These are phyloP conservation scores for Aeminium ludgeri DNA, from an alignment of 495 filamentous ascomycete species.

Conservation along the genomic window DNA sequence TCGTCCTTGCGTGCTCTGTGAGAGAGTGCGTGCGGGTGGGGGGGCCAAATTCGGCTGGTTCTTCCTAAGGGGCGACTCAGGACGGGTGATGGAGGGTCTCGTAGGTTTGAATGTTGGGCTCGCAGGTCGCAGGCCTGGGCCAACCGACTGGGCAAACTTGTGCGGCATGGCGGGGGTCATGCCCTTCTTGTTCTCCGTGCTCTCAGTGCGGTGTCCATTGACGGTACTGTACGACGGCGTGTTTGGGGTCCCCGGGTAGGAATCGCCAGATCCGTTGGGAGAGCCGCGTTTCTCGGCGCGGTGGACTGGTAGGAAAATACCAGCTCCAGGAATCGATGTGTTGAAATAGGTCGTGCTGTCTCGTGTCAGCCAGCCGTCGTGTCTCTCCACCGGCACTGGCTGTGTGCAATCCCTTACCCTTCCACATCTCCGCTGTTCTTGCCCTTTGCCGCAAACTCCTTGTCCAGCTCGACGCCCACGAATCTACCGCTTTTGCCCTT, in stretches of 20 bases:
- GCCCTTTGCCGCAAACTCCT: constrained; percentile 61
- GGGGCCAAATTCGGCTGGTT: constrained; percentile 33
- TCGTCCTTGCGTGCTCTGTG: constrained; percentile 25
- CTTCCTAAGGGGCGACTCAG: constrained; percentile 63
- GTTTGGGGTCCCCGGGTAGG: constrained; percentile 51
- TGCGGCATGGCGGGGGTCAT: constrained; percentile 40
- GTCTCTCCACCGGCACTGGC: neutral
- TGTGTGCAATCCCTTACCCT: constrained; percentile 40
- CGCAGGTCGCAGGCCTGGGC: constrained; percentile 48
- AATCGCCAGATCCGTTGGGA: constrained; percentile 36
- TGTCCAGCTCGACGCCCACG: constrained; percentile 81
- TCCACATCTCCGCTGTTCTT: constrained; percentile 98
- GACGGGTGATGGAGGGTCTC: constrained; percentile 65
- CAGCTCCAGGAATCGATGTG: constrained; percentile 59
- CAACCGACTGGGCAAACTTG: constrained; percentile 67
- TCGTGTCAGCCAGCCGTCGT: constrained; percentile 5
- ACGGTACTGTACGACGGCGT: constrained; percentile 41
- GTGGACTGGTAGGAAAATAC: constrained; percentile 86
- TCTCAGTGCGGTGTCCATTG: constrained; percentile 26
- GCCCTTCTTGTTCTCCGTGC: constrained; percentile 11
- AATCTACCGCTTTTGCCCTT: constrained; percentile 81
- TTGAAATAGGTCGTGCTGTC: constrained; percentile 64
- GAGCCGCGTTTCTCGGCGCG: constrained; percentile 59
- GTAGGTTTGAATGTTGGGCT: constrained; percentile 55
- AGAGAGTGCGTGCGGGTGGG: constrained; percentile 34